A percentile compares a stretch with the other conserved stretches of the same genome.
Evolutionary conservation across 179 eudicot species (phyloP).

Genomic region (Heliamphora pulchella): DNA sequence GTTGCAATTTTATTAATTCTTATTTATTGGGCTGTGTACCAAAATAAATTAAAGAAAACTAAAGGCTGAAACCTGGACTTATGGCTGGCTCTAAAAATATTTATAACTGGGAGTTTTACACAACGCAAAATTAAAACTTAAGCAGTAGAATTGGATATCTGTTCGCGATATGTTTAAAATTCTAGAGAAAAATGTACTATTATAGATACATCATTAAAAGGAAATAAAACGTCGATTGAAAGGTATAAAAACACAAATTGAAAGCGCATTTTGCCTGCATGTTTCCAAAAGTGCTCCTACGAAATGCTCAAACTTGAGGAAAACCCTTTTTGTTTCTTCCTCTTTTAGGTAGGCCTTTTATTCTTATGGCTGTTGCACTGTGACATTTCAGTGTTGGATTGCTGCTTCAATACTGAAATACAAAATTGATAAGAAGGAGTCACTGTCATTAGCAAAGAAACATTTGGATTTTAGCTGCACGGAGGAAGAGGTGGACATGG

Average conservation of each 20-base stretch:
- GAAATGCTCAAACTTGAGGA: not conserved
- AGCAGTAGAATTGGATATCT: not conserved
- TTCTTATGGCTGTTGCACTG: not conserved
- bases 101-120: not conserved
- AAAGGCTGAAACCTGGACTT: too few species aligned
- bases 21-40: not conserved
- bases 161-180: not conserved
- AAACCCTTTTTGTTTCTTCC: not conserved
- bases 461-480: slow-evolving; percentile 37
- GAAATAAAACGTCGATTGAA: too few species aligned
- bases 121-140: not conserved
- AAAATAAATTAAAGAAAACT: too few species aligned
- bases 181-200: not conserved
- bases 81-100: not conserved
- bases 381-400: slow-evolving; percentile 45
- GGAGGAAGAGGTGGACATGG: slow-evolving; percentile 35
- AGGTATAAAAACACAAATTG: too few species aligned
- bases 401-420: slow-evolving; percentile 40
- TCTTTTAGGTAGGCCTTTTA: not conserved
- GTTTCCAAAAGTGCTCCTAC: not conserved
- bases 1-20: not conserved
- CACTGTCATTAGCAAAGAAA: slow-evolving; percentile 36
- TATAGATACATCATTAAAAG: not conserved
- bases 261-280: not conserved
- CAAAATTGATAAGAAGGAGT: slow-evolving; percentile 41